Evolutionary conservation across 768 basidiomycete species (phyloP).

Genomic region (Albatrellus ellisii): DNA sequence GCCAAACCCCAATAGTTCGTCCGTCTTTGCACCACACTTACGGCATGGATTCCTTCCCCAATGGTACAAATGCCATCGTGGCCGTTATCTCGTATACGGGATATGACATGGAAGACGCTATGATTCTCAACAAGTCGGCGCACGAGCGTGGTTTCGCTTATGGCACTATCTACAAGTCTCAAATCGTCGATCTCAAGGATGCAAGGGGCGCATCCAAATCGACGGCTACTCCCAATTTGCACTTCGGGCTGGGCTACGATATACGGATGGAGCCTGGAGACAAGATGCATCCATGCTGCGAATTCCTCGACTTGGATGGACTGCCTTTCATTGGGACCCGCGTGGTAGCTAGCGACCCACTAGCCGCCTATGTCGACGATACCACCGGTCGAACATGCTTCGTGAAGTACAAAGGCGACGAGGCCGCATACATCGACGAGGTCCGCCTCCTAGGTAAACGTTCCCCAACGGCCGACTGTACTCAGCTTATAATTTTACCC

Average conservation of each 20-base stretch:
- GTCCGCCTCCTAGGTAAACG: constrained; percentile 76
- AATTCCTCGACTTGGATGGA: constrained; percentile 71
- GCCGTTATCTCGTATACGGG: constrained; percentile 99
- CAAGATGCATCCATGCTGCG: constrained; percentile 27
- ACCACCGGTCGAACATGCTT: constrained; percentile 70
- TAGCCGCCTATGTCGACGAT: constrained; percentile 85
- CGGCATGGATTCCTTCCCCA: constrained; percentile 97
- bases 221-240: constrained; percentile 48
- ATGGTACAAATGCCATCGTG: constrained; percentile 95
- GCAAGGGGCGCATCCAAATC: constrained; percentile 53
- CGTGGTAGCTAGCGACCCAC: constrained; percentile 59
- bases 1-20: constrained; percentile 90
- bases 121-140: constrained; percentile 98
- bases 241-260: constrained; percentile 82
- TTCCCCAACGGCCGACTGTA: background rate
- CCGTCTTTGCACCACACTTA: constrained; percentile 86
- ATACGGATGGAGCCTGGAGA: constrained; percentile 40
- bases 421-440: constrained; percentile 78
- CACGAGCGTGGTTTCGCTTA: constrained; percentile 97
- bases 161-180: constrained; percentile 92
- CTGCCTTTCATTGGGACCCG: constrained; percentile 66
- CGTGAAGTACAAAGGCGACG: constrained; percentile 95
- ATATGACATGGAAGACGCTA: constrained; percentile 99
- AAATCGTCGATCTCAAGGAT: constrained; percentile 82
- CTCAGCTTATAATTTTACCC: background rate